phyloP scores from a whole-genome alignment of 345 rosid genomes.

The Aquilaria sinensis region DNA sequence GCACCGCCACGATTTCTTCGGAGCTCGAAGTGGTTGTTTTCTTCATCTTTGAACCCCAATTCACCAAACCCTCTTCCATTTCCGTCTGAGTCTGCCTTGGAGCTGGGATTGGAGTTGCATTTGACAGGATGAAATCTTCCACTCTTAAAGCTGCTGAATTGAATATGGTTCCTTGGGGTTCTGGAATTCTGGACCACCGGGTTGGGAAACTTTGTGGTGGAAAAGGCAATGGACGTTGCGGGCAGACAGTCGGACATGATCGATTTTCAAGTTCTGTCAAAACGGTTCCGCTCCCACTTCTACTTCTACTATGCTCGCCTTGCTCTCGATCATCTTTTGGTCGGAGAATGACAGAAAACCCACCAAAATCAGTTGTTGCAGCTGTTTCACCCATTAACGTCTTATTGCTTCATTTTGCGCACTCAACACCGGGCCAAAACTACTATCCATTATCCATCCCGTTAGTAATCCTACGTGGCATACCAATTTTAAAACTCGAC shows the following conservation, averaged over 20 bases:
- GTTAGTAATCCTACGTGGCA: too few relatives aligned
- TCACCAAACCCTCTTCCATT: constrained; percentile 13
- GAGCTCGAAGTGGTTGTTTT: constrained; percentile 13
- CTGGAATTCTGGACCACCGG: background rate
- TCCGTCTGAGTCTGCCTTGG: constrained; percentile 5
- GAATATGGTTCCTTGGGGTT: constrained; percentile 4
- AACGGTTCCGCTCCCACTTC: too few relatives aligned
- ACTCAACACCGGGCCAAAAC: too few relatives aligned
- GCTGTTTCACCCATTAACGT: too few relatives aligned
- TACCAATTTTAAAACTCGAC: too few relatives aligned
- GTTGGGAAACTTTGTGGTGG: constrained; percentile 12
- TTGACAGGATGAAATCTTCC: constrained; percentile 4
- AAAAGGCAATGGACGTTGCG: constrained; percentile 17
- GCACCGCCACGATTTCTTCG: constrained; percentile 10
- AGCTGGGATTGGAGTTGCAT: constrained; percentile 4
- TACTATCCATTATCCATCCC: too few relatives aligned
- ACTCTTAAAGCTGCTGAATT: background rate
- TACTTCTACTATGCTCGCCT: too few relatives aligned
- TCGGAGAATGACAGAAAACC: too few relatives aligned
- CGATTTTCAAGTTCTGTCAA: too few relatives aligned
- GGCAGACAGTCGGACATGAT: constrained; percentile 36
- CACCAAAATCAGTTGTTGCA: too few relatives aligned
- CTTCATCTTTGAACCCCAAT: constrained; percentile 31
- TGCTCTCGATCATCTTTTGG: too few relatives aligned
- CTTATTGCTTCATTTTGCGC: too few relatives aligned